Percentiles rank a stretch among this genome's conserved stretches.
Evolutionary conservation across 2,329 filamentous ascomycete species (phyloP).

Genomic region (Aspergillus phoenicis): DNA sequence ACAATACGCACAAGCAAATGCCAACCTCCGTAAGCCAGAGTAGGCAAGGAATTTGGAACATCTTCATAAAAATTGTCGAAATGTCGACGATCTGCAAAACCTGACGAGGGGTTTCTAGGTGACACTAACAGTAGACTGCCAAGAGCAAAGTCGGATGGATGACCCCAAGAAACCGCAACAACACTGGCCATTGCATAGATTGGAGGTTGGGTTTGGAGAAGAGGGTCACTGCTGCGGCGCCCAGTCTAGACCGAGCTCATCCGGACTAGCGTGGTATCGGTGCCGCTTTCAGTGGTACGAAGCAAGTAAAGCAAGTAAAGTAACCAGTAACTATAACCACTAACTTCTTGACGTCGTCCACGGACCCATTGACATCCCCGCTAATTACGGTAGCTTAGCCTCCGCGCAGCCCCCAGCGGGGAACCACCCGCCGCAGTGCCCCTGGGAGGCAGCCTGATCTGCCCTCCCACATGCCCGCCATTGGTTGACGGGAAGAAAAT

Average conservation of each 20-base stretch:
- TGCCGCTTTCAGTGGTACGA: not conserved
- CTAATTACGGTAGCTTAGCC: conserved; percentile 3
- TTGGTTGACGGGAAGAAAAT: not conserved
- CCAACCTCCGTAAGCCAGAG: not conserved
- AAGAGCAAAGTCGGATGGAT: not conserved
- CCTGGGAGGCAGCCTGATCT: not conserved
- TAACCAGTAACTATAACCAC: not conserved
- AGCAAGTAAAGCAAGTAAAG: not conserved
- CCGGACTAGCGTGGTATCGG: not conserved
- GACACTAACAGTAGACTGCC: not conserved
- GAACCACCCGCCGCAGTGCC: not conserved
- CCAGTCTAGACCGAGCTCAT: not conserved
- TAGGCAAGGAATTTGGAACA: not conserved
- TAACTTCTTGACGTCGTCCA: not conserved
- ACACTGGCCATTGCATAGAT: not conserved
- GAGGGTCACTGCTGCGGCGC: not conserved
- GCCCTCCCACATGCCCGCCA: not conserved
- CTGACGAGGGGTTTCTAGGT: not conserved
- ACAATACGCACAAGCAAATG: conserved; percentile 1
- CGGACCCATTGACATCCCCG: not conserved
- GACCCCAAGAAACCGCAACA: not conserved
- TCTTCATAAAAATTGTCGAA: not conserved
- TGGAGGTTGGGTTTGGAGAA: not conserved
- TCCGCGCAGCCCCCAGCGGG: not conserved
- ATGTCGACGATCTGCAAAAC: not conserved